These are phyloP conservation scores for Didymella pomorum DNA, from an alignment of 2,329 filamentous ascomycete species.

Conservation along the genomic window DNA sequence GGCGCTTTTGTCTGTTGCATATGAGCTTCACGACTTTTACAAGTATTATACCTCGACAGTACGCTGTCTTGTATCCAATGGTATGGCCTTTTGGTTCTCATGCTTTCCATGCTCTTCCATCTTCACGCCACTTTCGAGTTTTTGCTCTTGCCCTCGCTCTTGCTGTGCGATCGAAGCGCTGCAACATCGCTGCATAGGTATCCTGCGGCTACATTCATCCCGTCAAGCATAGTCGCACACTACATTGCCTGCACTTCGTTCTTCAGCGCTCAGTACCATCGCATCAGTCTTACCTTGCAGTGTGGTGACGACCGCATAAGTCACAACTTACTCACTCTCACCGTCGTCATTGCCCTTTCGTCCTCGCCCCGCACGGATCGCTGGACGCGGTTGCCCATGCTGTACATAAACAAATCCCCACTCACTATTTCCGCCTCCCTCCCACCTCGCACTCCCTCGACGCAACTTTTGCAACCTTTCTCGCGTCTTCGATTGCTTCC, in stretches of 20 bases:
- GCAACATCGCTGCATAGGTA: neutral
- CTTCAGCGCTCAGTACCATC: no score
- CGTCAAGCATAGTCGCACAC: neutral
- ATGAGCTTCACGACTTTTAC: slow-evolving; percentile 21
- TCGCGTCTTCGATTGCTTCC: neutral
- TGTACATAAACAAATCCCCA: slow-evolving; percentile 6
- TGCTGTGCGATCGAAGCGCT: neutral
- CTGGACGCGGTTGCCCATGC: neutral
- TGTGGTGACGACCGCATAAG: neutral
- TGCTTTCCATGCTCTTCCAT: neutral
- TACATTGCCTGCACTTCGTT: neutral
- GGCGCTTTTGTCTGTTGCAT: slow-evolving; percentile 14
- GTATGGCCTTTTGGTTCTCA: neutral
- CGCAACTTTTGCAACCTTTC: neutral
- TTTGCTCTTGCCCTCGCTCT: neutral
- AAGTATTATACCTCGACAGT: slow-evolving; percentile 23
- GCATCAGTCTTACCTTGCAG: neutral
- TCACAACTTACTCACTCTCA: slow-evolving; percentile 8
- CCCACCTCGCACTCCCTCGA: neutral
- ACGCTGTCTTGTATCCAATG: slow-evolving; percentile 10
- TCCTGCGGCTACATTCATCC: neutral
- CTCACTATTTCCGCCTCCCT: neutral
- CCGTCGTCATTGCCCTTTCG: neutral
- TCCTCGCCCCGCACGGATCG: slow-evolving; percentile 15
- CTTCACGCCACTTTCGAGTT: neutral